Base-by-base conservation (phyloP, 179 eudicot genomes). In the Spinacia oleracea region DNA sequence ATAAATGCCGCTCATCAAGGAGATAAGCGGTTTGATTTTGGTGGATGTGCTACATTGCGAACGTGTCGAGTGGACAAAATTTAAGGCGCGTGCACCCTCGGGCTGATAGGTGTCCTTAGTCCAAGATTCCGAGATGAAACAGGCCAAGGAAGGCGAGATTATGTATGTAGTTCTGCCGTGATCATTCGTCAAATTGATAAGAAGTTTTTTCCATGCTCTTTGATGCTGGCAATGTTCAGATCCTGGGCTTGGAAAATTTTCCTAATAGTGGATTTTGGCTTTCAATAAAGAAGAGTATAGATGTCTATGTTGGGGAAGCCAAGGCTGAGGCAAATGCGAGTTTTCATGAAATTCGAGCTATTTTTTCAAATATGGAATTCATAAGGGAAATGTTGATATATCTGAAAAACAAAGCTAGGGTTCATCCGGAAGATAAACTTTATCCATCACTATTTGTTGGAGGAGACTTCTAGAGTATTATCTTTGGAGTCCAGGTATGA, bases 401-500 rank as follows among this genome's bases (percentile, higher is more conserved):
- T 53, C 83, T 85, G 87, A 84, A 40, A 25, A 60, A 35, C 43
- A 72, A 53, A 67, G 29, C 84, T 78, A 79, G 79, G 80, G 83
- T 79, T 73, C 81, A 89, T 77, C 81, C 77, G 42, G 73, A 83
- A 62, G 87, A 78, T 78, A 83, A 84, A 73, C 84, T 91, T 34
- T 78, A 74, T 46, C 73, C 77, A 77, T 83, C 93, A 66, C 79
- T 92, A 64, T 84, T 89, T 77, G 79, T 87, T 80, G 96, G 91
- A 40, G 87, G 82, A 76, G 89, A 86, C 59, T 83, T 87, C 74
- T 93, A 82, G 84, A 83, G 82, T 43, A 79, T 93, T 77, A 78
- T 78, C 77, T 82, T 90, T 77, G 82, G 78, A 71, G 84, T 84
- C 73, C 93, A 92, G 98, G 99, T 96, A 34, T 70, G 85, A 58